Conservation (phyloP, 805 yeast species). For the Hanseniaspora jakobsenii region DNA sequence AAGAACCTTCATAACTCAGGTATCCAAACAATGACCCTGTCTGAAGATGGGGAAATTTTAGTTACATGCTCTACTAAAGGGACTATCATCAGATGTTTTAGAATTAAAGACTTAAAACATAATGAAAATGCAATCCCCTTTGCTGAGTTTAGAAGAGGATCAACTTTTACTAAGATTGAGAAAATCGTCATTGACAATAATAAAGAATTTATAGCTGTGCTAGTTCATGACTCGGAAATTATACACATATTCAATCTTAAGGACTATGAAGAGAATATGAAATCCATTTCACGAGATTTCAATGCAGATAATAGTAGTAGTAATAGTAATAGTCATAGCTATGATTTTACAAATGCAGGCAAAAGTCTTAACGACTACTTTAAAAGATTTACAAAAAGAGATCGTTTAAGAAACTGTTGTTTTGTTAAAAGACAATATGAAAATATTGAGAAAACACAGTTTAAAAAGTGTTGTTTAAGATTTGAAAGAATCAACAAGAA, state of each 20-base stretch:
- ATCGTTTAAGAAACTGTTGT: constrained; percentile 9
- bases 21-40: constrained; percentile 32
- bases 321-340: too few species aligned
- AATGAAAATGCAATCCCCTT: constrained; percentile 17
- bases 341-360: too few species aligned
- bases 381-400: constrained; percentile 13
- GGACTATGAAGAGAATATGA: constrained; percentile 24
- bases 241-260: constrained; percentile 74
- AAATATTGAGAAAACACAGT: not conserved
- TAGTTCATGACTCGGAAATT: constrained; percentile 74
- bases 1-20: constrained; percentile 26
- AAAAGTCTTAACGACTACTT: constrained; percentile 12
- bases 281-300: too few species aligned
- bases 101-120: constrained; percentile 37
- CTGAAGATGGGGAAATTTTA: constrained; percentile 45
- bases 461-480: constrained; percentile 2
- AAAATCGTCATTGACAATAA: constrained; percentile 56
- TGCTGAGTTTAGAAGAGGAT: constrained; percentile 58
- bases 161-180: constrained; percentile 59
- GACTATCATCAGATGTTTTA: constrained; percentile 53
- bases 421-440: constrained; percentile 5
- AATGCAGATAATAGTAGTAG: too few species aligned
- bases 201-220: constrained; percentile 49
- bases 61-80: constrained; percentile 65
- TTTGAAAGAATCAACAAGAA: constrained; percentile 14